Evolutionary conservation across 345 rosid genomes (phyloP), one percentile per base, ranked within the genome.

Genomic region (Citrus reticulata): DNA sequence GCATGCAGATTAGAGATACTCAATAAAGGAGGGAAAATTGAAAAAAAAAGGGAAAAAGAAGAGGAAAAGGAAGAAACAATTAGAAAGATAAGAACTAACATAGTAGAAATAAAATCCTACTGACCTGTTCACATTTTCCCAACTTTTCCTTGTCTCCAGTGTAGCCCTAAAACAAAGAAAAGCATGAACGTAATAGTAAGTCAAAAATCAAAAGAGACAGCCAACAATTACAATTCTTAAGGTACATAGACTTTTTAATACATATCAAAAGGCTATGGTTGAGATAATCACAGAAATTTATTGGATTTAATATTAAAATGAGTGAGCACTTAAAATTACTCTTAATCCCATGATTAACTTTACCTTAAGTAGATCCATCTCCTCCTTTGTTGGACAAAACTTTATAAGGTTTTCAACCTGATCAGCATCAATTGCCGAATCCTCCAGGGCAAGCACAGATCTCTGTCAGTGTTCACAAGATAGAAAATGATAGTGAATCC

Each of bases 341-440:
- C 9, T 30, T 34, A 35, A 51, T 24, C 34, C 14, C 30, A 57
- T 20, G 20, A 42, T 58, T 76, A 63, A 46, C 82, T 76, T 40
- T 78, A 92, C 96, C 98, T 95, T 93, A 17, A 95, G 90, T 75
- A 86, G 85, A 72, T 95, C 99, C 90, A 91, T 91, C 88, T 95
- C 99, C 82, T 95, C 99, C 86, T 90, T 92, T 70, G 97, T 92
- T 61, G 98, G 99, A 81, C 92, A 91, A 83, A 93, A 92, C 83
- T 93, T 93, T 75, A 95, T 90, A 77, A 95, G 91, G 81, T 93
- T 93, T 74, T 95, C 98, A 63, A 93, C 98, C 85, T 93, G 98
- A 87, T 93, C 98, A 81, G 83, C 84, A 83, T 91, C 96, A 80
- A 95, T 80, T 66, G 90, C 88, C 63, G 95, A 91, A 72, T 95